These are phyloP conservation scores for Salix caprea DNA, from an alignment of 345 rosid species.

Conservation along the genomic window DNA sequence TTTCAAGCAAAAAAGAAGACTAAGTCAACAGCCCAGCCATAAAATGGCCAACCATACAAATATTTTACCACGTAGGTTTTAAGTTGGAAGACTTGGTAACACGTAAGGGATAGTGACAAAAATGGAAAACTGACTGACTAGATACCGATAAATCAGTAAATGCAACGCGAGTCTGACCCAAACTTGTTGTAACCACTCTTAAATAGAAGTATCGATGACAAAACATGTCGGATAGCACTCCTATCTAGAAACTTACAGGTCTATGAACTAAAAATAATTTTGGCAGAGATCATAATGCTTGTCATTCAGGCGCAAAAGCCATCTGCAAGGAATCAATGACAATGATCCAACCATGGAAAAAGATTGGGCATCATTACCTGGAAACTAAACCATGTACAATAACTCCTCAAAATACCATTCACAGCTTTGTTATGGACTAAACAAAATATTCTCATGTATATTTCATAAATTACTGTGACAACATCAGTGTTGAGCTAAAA, in stretches of 20 bases:
- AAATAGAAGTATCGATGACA: neutral
- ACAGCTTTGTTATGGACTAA: neutral
- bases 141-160: conserved; percentile 1
- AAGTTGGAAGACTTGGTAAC: neutral
- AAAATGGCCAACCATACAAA: neutral
- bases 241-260: neutral
- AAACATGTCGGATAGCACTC: neutral
- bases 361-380: neutral
- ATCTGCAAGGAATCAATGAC: neutral
- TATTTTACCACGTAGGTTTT: neutral
- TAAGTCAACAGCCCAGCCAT: neutral
- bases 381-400: neutral
- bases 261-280: neutral
- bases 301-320: neutral
- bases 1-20: neutral
- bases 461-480: neutral
- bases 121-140: neutral
- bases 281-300: neutral
- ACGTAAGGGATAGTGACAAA: neutral
- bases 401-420: neutral
- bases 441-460: neutral
- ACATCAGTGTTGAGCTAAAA: neutral
- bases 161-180: neutral
- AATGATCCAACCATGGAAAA: neutral
- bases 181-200: neutral